A percentile compares a stretch with the other conserved stretches of the same genome.
These are phyloP conservation scores for Lagenidium sp. DNA, from an alignment of 352 stramenopile genomes.

Conservation along the genomic window DNA sequence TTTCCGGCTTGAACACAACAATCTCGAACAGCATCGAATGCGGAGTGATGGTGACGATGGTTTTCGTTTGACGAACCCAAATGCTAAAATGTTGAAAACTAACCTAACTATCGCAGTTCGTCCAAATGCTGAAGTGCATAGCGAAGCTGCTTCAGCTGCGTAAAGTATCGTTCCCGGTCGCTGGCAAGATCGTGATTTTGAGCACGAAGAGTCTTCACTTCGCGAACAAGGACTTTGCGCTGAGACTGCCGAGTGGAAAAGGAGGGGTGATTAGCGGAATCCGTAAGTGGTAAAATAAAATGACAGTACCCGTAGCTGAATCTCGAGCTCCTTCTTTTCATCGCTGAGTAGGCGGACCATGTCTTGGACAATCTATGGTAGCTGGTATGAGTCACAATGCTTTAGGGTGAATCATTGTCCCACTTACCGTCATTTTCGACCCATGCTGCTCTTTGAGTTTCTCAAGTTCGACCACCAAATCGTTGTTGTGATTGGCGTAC, in stretches of 20 bases:
- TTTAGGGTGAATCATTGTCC: neutral
- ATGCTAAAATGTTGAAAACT: too few species aligned
- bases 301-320: constrained; percentile 39
- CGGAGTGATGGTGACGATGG: constrained; percentile 10
- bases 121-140: constrained; percentile 64
- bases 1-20: too few species aligned
- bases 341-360: constrained; percentile 67
- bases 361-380: constrained; percentile 78
- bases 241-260: constrained; percentile 26
- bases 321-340: constrained; percentile 69
- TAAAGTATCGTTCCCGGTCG: constrained; percentile 68
- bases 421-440: constrained; percentile 44
- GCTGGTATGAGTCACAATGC: too few species aligned
- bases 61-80: constrained; percentile 7
- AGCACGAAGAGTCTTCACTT: constrained; percentile 61
- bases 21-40: constrained; percentile 19
- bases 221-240: constrained; percentile 71
- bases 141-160: constrained; percentile 69
- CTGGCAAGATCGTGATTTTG: constrained; percentile 55
- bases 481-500: constrained; percentile 45
- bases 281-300: neutral
- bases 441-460: constrained; percentile 42
- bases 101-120: constrained; percentile 19
- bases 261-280: neutral
- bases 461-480: constrained; percentile 29